These are phyloP conservation scores for Cadophora sp. DNA, from an alignment of 2,329 filamentous ascomycete genomes.

Conservation along the genomic window DNA sequence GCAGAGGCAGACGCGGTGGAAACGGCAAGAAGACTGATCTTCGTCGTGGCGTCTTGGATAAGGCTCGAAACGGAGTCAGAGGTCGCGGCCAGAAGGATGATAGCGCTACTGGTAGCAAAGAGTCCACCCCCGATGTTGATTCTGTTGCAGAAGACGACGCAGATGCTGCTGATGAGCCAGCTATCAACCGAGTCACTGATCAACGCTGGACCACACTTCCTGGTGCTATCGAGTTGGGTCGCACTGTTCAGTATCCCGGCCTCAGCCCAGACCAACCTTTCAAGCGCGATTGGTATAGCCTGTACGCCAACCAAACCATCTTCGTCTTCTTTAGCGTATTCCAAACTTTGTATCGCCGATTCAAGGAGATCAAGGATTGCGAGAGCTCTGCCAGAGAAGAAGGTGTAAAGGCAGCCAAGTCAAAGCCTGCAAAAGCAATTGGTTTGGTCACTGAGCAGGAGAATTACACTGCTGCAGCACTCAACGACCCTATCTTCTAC, in stretches of 20 bases:
- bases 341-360: slow-evolving; percentile 84
- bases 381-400: slow-evolving; percentile 76
- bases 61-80: slow-evolving; percentile 72
- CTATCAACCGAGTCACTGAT: slow-evolving; percentile 67
- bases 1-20: slow-evolving; percentile 65
- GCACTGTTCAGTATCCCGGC: slow-evolving; percentile 63
- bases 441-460: slow-evolving; percentile 83
- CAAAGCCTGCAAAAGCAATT: slow-evolving; percentile 83
- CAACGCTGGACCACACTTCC: slow-evolving; percentile 70
- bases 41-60: slow-evolving; percentile 86
- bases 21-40: slow-evolving; percentile 81
- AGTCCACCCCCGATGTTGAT: slow-evolving; percentile 84
- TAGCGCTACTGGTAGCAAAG: slow-evolving; percentile 82
- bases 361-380: slow-evolving; percentile 83
- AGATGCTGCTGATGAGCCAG: slow-evolving; percentile 64
- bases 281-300: slow-evolving; percentile 80
- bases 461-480: slow-evolving; percentile 70
- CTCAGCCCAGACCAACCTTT: slow-evolving; percentile 82
- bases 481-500: slow-evolving; percentile 68
- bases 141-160: slow-evolving; percentile 80
- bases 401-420: slow-evolving; percentile 73
- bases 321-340: slow-evolving; percentile 97
- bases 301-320: slow-evolving; percentile 90
- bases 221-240: slow-evolving; percentile 51
- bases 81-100: slow-evolving; percentile 76